These are phyloP conservation scores for Coemansia sp. DNA, from an alignment of 192 early-diverging fungal species.

Conservation along the genomic window DNA sequence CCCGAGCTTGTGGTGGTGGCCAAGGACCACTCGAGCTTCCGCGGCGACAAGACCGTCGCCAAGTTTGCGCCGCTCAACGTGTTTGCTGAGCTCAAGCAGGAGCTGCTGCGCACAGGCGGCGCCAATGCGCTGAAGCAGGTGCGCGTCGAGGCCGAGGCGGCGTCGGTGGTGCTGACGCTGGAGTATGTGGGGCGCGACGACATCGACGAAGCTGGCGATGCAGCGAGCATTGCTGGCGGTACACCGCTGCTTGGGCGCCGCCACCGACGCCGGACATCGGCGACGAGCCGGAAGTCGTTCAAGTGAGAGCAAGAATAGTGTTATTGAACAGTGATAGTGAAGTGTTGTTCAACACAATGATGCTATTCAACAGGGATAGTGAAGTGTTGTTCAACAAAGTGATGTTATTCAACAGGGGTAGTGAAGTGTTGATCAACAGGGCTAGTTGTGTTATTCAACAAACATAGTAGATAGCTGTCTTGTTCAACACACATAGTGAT, in stretches of 20 bases:
- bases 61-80: conserved; percentile 23
- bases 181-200: conserved; percentile 24
- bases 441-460: neutral
- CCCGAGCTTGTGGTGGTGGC: conserved; percentile 27
- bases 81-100: conserved; percentile 39
- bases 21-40: conserved; percentile 55
- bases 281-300: conserved; percentile 48
- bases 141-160: conserved; percentile 17
- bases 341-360: no score
- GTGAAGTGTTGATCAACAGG: no score
- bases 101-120: conserved; percentile 27
- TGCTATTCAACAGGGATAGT: neutral
- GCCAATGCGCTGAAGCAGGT: conserved; percentile 3
- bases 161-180: conserved; percentile 14
- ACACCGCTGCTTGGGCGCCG: conserved; percentile 16
- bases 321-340: neutral
- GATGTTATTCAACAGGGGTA: neutral
- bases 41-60: conserved; percentile 44
- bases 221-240: conserved; percentile 26
- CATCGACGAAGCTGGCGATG: conserved; percentile 17
- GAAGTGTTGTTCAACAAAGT: no score
- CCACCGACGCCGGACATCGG: conserved; percentile 44
- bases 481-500: no score
- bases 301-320: neutral
- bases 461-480: no score